Conservation (phyloP, 768 basidiomycete species). For the Pseudohyphozyma bogoriensis region DNA sequence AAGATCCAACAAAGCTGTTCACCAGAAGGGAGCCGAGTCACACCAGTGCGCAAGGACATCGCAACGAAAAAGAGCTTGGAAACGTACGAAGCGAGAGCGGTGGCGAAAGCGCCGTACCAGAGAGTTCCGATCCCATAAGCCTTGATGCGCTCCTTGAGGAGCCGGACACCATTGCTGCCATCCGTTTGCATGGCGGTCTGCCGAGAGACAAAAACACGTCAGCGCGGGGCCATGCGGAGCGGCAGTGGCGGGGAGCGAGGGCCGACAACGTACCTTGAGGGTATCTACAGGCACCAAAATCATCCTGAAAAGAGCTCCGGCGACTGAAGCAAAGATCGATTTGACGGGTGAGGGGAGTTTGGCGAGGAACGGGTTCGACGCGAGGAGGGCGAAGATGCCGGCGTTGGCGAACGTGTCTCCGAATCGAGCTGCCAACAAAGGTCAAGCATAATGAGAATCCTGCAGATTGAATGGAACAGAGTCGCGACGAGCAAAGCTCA, state of each 20-base stretch:
- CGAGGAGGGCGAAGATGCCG: slow-evolving; percentile 74
- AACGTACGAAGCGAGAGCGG: slow-evolving; percentile 54
- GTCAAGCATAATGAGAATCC: neutral
- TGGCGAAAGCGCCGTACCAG: slow-evolving; percentile 31
- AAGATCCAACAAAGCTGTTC: too few species aligned
- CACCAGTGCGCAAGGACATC: too few species aligned
- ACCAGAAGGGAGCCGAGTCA: too few species aligned
- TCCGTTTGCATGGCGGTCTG: slow-evolving; percentile 90
- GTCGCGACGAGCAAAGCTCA: neutral
- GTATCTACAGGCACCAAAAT: slow-evolving; percentile 88
- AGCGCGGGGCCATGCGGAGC: neutral
- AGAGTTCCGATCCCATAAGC: slow-evolving; percentile 21
- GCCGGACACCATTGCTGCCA: slow-evolving; percentile 51
- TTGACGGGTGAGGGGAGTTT: slow-evolving; percentile 56
- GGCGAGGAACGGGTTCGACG: slow-evolving; percentile 62
- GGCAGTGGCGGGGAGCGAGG: neutral
- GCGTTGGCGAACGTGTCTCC: slow-evolving; percentile 93
- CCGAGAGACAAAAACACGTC: neutral
- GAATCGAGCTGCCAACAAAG: slow-evolving; percentile 47
- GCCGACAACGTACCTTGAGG: slow-evolving; percentile 41
- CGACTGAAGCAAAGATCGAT: slow-evolving; percentile 65
- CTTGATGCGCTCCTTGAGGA: slow-evolving; percentile 58
- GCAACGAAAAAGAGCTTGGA: neutral
- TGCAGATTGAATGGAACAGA: neutral
- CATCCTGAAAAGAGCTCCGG: slow-evolving; percentile 80